These are phyloP conservation scores for Sodiomyces alkalinus DNA, from an alignment of 2,329 filamentous ascomycete genomes.

Conservation along the genomic window DNA sequence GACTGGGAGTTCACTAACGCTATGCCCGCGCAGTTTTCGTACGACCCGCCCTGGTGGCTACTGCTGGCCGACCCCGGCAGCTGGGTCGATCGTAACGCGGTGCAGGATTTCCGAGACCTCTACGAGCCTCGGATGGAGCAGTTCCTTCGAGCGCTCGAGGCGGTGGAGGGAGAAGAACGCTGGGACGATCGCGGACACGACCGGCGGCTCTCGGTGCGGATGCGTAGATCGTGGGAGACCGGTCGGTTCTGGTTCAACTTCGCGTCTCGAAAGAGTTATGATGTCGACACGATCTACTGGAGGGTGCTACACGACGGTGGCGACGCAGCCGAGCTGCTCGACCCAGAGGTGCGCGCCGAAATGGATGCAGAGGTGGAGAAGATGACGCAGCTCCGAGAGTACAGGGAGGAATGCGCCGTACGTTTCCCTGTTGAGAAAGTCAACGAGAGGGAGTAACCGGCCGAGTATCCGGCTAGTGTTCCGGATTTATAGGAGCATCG, in stretches of 20 bases:
- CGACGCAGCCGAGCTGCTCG: too few relatives aligned
- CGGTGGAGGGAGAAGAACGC: conserved; percentile 2
- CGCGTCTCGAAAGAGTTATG: conserved; percentile 11
- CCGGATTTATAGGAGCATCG: too few relatives aligned
- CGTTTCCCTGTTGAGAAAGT: too few relatives aligned
- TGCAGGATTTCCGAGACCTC: conserved; percentile 7
- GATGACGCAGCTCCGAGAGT: too few relatives aligned
- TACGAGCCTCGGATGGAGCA: conserved; percentile 6
- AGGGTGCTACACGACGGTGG: too few relatives aligned
- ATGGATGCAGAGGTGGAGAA: too few relatives aligned
- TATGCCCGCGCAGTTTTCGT: conserved; percentile 21
- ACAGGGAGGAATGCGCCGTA: too few relatives aligned
- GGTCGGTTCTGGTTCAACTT: conserved; percentile 22
- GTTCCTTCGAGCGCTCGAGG: conserved; percentile 5
- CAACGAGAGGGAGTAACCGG: too few relatives aligned
- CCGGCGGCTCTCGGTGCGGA: conserved; percentile 10
- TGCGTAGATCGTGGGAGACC: conserved; percentile 19
- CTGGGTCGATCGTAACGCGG: conserved; percentile 9
- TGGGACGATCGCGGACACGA: neutral
- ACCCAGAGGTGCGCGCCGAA: too few relatives aligned
- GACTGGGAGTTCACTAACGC: conserved; percentile 25
- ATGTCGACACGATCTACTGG: too few relatives aligned
- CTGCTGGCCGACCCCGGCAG: conserved; percentile 12
- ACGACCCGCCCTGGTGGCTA: conserved; percentile 24
- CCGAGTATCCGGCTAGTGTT: too few relatives aligned